These are phyloP conservation scores for Dendrobium catenatum DNA, from an alignment of 106 monocot species.

Conservation along the genomic window DNA sequence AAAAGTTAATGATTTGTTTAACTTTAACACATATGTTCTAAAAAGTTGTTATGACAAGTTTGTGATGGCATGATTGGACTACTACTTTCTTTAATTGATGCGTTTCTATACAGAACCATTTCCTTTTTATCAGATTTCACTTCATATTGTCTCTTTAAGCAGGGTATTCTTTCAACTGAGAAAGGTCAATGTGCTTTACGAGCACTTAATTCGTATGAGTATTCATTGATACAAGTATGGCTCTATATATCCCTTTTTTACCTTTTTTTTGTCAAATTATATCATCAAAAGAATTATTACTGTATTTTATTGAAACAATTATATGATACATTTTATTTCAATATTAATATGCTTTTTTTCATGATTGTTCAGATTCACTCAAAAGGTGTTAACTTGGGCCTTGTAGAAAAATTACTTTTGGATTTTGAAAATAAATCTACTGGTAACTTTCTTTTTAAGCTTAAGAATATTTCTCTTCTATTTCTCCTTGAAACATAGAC, in stretches of 20 bases:
- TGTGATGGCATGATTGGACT: neutral
- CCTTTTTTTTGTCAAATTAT: neutral
- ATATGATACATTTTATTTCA: neutral
- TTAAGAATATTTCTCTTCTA: neutral
- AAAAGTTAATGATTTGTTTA: neutral
- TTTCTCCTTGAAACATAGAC: neutral
- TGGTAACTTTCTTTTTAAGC: conserved; percentile 25
- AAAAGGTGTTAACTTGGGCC: conserved; percentile 59
- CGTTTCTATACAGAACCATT: neutral
- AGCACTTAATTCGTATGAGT: conserved; percentile 53
- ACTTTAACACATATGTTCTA: neutral
- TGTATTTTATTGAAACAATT: neutral
- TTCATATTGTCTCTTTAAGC: neutral
- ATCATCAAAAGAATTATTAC: neutral
- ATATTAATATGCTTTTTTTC: neutral
- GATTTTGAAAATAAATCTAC: conserved; percentile 28
- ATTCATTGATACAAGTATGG: conserved; percentile 60
- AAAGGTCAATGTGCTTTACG: conserved; percentile 55
- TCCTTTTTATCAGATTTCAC: neutral
- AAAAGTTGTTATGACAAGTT: neutral
- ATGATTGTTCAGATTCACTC: conserved; percentile 64
- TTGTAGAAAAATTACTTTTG: conserved; percentile 52
- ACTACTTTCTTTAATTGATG: neutral
- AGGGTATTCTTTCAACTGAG: conserved; percentile 96
- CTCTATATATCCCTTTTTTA: neutral